Base-by-base conservation (phyloP, 2,329 filamentous ascomycete species). In the Penicillium sclerotigenum region DNA sequence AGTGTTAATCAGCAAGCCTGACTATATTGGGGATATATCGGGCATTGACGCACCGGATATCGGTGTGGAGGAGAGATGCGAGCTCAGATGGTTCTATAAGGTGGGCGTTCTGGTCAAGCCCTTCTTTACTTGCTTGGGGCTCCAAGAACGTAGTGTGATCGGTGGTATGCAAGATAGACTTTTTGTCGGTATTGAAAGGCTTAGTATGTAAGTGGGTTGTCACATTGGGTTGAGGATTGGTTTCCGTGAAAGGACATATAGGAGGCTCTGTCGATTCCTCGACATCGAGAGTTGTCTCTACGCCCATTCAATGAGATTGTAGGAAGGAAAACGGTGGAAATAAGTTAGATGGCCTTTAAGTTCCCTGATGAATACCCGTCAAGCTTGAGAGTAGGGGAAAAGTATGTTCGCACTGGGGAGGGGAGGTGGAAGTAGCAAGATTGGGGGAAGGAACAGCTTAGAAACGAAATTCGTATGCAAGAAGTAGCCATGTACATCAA, bases 181-280 rank as follows among this genome's bases (percentile, higher is more conserved):
- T 67, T 46, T 68, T 62, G 20, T 60, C n/a, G 11, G 40, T 26
- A 58, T 47, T 37, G 20, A 59, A 54, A 41, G 49, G 34, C 47
- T 57, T 52, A 57, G 47, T 42, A 50, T 59, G 59, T 67, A 62
- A 49, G 26, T 22, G 31, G 36, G 36, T 33, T 28, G 56, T 58
- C 47, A 51, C 60, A 64, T 62, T 54, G 59, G 62, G 29, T 54
- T 64, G 53, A 55, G 54, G 54, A 56, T 40, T 55, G 52, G 62
- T 56, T 62, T 68, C 59, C 60, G 61, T 62, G 59, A 62, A 70
- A 68, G 64, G 60, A 73, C 68, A 66, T 69, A 71, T 71, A 72
- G 71, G 71, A 60, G 71, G 71, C 52, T 74, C 72, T 51, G 72
- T 72, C 72, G 72, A 71, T 69, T 74, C 72, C 67, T 74, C 71